Base-by-base conservation (phyloP, 2,329 filamentous ascomycete genomes). In the Tolypocladium album region DNA sequence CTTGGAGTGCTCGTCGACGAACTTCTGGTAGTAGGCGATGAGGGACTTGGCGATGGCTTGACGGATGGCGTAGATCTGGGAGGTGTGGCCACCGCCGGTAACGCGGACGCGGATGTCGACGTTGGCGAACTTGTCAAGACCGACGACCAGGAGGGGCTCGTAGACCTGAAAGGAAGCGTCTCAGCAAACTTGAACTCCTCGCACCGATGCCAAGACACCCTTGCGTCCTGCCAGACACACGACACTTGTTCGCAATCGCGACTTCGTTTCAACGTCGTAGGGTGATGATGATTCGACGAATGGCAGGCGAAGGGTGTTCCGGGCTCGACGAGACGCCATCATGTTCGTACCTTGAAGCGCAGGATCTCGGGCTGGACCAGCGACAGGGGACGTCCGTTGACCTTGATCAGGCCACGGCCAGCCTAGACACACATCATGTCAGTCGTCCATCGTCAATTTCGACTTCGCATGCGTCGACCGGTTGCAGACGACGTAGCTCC, bases 1-100 rank as follows among this genome's bases (percentile, higher is more conserved):
- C 90, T 99, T 99, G 84, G 89, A 91, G 89, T 97, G 92, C 89
- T 99, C 94, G 77, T 99, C 94, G 81, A 97, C 91, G 83, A 88
- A 99, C 87, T 99, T 97, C 84, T 97, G 93, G 89, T 97, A 97
- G 89, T 97, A 97, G 80, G 92, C 74, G 70, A 77, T 74, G 62
- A 77, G 69, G 63, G 74, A 71, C 88, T 97, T 99, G 83, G 92
- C 88, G 76, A 99, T 97, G 74, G 94, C 93, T 84, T 99, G 94
- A 73, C 94, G 92, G 85, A 97, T 91, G 78, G 94, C 94, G 82
- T 97, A 97, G 81, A 96, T 86, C 81, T 97, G 92, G 64, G 90
- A 96, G 68, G 89, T 92, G 86, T 97, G 93, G 83, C 93, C 94
- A 90, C 94, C 94, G 78, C 94, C 94, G 74, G 87, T 85, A 74